Evolutionary conservation across 345 rosid species (phyloP).

Genomic region (Citropsis articulata): DNA sequence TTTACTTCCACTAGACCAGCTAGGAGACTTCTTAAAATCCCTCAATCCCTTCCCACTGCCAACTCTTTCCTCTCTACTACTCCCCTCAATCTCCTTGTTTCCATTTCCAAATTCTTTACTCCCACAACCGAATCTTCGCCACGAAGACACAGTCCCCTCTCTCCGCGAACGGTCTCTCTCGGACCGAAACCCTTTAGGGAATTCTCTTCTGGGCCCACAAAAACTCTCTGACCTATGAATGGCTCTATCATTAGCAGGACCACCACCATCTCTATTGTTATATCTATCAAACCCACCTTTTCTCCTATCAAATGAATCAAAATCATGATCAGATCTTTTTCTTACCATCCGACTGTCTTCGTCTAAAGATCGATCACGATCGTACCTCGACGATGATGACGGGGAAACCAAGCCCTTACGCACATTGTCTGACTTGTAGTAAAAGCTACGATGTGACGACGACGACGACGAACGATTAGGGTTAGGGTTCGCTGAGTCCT

Average conservation of each 20-base stretch:
- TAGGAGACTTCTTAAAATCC: constrained; percentile 48
- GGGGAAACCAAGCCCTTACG: constrained; percentile 51
- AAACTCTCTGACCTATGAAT: constrained; percentile 75
- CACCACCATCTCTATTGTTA: constrained; percentile 36
- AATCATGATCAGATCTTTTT: constrained; percentile 66
- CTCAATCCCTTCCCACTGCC: constrained; percentile 42
- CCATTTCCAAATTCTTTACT: constrained; percentile 29
- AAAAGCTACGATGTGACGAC: constrained; percentile 55
- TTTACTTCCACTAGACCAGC: constrained; percentile 58
- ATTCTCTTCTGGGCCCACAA: constrained; percentile 65
- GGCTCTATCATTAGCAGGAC: constrained; percentile 28
- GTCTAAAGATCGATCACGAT: constrained; percentile 56
- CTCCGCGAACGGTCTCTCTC: constrained; percentile 76
- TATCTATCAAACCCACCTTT: constrained; percentile 61
- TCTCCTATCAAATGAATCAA: constrained; percentile 57
- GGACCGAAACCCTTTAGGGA: constrained; percentile 81
- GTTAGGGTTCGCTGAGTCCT: constrained; percentile 40
- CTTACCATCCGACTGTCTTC: constrained; percentile 54
- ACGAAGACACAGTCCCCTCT: constrained; percentile 69
- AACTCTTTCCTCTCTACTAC: constrained; percentile 29
- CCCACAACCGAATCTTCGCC: constrained; percentile 69
- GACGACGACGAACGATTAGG: constrained; percentile 54
- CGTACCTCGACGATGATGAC: constrained; percentile 46
- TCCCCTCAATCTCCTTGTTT: constrained; percentile 27
- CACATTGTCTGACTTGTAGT: constrained; percentile 47